phyloP scores from a whole-genome alignment of 1,284 basidiomycete genomes.

The Puccinia hordei region DNA sequence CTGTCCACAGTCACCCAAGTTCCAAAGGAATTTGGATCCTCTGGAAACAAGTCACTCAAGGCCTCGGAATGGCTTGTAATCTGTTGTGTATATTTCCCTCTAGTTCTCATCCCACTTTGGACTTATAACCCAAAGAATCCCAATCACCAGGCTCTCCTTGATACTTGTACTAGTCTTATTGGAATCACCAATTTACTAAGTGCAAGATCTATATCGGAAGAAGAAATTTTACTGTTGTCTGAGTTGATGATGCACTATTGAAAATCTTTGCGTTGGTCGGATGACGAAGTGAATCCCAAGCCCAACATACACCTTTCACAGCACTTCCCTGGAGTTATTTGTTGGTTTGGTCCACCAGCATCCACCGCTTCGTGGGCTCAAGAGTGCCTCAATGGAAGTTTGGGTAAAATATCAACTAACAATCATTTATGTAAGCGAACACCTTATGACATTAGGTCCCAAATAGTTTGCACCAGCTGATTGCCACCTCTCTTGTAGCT shows the following conservation, averaged over 20 bases:
- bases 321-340: conserved; percentile 30
- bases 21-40: conserved; percentile 7
- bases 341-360: conserved; percentile 25
- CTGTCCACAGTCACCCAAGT: conserved; percentile 13
- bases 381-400: conserved; percentile 34
- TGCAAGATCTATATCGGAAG: conserved; percentile 4
- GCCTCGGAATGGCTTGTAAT: conserved; percentile 29
- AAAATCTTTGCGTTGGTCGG: conserved; percentile 15
- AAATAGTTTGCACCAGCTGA: not conserved
- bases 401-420: conserved; percentile 24
- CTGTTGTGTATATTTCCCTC: conserved; percentile 17
- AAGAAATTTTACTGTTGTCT: conserved; percentile 10
- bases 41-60: conserved; percentile 24
- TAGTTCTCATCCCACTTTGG: conserved; percentile 14
- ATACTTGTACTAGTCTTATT: not conserved
- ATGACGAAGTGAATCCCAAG: conserved; percentile 7
- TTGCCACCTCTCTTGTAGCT: not conserved
- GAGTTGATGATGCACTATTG: conserved; percentile 26
- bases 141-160: not conserved
- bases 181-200: conserved; percentile 27
- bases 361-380: conserved; percentile 35
- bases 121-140: conserved; percentile 6
- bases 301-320: conserved; percentile 38
- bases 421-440: conserved; percentile 19
- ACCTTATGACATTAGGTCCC: not conserved